These are phyloP conservation scores for Scheffersomyces lignosus DNA, from an alignment of 805 yeast genomes.

Conservation along the genomic window DNA sequence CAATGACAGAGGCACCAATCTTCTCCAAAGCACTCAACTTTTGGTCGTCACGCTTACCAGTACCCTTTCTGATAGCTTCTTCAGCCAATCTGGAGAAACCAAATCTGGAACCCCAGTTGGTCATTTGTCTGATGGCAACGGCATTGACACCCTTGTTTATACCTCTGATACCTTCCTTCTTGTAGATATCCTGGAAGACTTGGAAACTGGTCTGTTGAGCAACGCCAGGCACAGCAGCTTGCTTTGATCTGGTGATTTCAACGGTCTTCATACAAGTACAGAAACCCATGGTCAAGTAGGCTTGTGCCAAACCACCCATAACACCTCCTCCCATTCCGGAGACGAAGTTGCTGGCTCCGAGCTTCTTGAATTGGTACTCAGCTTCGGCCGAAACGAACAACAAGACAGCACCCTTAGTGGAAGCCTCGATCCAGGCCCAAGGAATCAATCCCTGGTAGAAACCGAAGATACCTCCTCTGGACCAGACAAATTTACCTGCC, in stretches of 20 bases:
- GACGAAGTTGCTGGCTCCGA: conserved; percentile 67
- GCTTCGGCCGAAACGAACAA: conserved; percentile 91
- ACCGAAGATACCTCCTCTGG: conserved; percentile 89
- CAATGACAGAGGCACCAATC: conserved; percentile 80
- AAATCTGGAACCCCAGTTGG: conserved; percentile 98
- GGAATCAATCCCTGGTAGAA: conserved; percentile 98
- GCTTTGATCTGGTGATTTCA: conserved; percentile 90
- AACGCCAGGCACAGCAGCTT: conserved; percentile 61
- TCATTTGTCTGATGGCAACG: conserved; percentile 97
- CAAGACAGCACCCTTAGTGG: conserved; percentile 97
- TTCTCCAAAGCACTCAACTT: conserved; percentile 76
- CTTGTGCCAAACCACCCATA: conserved; percentile 94
- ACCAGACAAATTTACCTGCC: conserved; percentile 77
- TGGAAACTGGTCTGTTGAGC: conserved; percentile 70
- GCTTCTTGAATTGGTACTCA: conserved; percentile 67
- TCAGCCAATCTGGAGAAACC: conserved; percentile 93
- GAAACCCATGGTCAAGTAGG: conserved; percentile 95
- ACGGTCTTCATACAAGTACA: conserved; percentile 99
- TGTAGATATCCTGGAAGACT: conserved; percentile 82
- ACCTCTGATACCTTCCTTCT: conserved; percentile 87
- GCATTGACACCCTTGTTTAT: conserved; percentile 98
- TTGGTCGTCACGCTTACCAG: conserved; percentile 57
- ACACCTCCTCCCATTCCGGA: conserved; percentile 97
- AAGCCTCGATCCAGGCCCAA: conserved; percentile 99
- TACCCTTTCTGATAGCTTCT: conserved; percentile 65